Evolutionary conservation across 2,329 filamentous ascomycete genomes (phyloP).

Genomic region (Penicillium sp.): DNA sequence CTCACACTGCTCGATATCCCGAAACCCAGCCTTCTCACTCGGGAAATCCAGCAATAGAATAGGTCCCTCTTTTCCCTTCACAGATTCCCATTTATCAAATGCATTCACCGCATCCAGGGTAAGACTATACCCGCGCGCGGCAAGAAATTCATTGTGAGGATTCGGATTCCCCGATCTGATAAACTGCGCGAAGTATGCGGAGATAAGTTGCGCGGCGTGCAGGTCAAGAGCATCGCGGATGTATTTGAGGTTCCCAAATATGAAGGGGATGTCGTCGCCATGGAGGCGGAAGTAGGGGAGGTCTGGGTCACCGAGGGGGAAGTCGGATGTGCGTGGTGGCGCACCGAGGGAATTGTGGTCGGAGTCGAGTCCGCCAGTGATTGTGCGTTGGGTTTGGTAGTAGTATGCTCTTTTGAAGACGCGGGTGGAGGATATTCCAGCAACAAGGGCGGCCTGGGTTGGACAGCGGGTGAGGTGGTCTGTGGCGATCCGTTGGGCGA

Average conservation of each 20-base stretch:
- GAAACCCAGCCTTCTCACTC: slow-evolving; percentile 50
- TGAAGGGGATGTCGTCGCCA: slow-evolving; percentile 58
- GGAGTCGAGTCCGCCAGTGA: slow-evolving; percentile 55
- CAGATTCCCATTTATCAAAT: slow-evolving; percentile 29
- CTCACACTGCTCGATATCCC: slow-evolving; percentile 57
- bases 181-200: slow-evolving; percentile 58
- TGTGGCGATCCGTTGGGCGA: slow-evolving; percentile 60
- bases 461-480: slow-evolving; percentile 64
- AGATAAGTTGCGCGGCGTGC: slow-evolving; percentile 51
- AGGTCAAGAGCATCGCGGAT: slow-evolving; percentile 58
- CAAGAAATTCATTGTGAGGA: slow-evolving; percentile 51
- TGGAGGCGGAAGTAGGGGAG: slow-evolving; percentile 59
- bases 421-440: slow-evolving; percentile 47
- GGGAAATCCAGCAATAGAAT: slow-evolving; percentile 55
- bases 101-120: slow-evolving; percentile 48
- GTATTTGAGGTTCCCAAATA: slow-evolving; percentile 57
- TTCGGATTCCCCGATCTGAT: slow-evolving; percentile 58
- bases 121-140: slow-evolving; percentile 51
- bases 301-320: slow-evolving; percentile 53
- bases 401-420: slow-evolving; percentile 58
- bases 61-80: slow-evolving; percentile 28
- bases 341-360: slow-evolving; percentile 52
- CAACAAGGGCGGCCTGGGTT: slow-evolving; percentile 61
- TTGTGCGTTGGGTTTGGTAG: slow-evolving; percentile 64
- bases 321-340: slow-evolving; percentile 43